Base-by-base conservation (phyloP, 306 rosid genomes). In the Cucurbita ficifolia region DNA sequence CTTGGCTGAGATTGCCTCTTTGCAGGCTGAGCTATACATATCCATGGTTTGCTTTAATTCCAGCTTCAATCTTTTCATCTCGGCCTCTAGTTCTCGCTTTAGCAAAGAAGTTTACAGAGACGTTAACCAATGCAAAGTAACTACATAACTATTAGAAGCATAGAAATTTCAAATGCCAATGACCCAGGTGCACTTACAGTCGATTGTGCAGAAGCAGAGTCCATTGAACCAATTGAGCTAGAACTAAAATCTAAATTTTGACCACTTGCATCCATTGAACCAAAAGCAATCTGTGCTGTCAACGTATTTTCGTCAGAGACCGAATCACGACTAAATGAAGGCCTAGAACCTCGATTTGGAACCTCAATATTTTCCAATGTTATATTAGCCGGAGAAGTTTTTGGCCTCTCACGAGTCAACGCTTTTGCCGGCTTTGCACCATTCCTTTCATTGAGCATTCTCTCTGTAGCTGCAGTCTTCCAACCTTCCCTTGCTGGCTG, bases 11-110 rank as follows among this genome's bases (percentile, higher is more conserved):
- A 95, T 89, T 60, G 99, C 99, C 86, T 95, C 97, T 82, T 88
- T 95, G 87, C 99, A 89, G 40, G 97, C 99, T 72, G 97, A 85
- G 86, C 91, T 95, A 62, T 95, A 95, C 97, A 91, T 85, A 79
- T 95, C 90, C 96, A 91, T 91, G 72, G 99, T 95, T 82, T 95
- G 96, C 82, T 95, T 88, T 81, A 95, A 78, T 79, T 95, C 99
- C 24, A 83, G 86, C 87, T 86, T 91, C 82, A 95, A 79, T 84
- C 92, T 89, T 77, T 76, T 86, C 97, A 95, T 91, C 87, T 91
- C 96, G 33, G 88, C 96, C 82, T 86, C 96, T 6, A 91, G 33
- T 0, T 89, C 97, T 74, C 72, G 79, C 99, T 95, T 86, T 45
- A 72, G 54, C 58, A 62, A 76, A 81, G 71, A 64, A 80, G 75